Conservation (phyloP, 2,329 filamentous ascomycete genomes). For the Alternaria triticimaculans region DNA sequence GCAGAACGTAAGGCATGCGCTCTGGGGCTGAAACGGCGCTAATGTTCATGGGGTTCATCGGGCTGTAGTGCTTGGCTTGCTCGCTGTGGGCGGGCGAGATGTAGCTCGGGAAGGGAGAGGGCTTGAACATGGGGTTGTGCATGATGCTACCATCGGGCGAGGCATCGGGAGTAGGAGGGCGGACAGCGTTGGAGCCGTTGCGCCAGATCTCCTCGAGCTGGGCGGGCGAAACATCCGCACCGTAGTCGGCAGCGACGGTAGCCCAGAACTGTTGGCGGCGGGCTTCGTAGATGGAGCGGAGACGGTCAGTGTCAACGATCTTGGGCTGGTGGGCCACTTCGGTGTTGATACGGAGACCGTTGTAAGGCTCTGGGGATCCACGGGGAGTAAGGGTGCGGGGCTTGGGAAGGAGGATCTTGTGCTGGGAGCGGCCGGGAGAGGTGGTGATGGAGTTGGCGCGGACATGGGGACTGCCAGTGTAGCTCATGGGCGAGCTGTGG, state of each 20-base stretch:
- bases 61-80: conserved; percentile 41
- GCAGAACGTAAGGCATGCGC: conserved; percentile 46
- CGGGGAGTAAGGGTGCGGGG: conserved; percentile 57
- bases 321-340: conserved; percentile 54
- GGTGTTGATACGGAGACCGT: conserved; percentile 54
- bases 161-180: conserved; percentile 48
- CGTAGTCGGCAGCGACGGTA: conserved; percentile 74
- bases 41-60: conserved; percentile 37
- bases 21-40: conserved; percentile 44
- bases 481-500: conserved; percentile 54
- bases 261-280: conserved; percentile 78
- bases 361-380: conserved; percentile 47
- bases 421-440: conserved; percentile 62
- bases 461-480: conserved; percentile 48
- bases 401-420: conserved; percentile 67
- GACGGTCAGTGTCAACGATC: conserved; percentile 68
- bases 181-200: conserved; percentile 38
- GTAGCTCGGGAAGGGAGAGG: conserved; percentile 40
- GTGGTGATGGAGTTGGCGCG: conserved; percentile 49
- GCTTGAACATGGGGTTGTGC: conserved; percentile 41
- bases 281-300: conserved; percentile 72
- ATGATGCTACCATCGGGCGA: conserved; percentile 49
- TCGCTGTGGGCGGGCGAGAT: conserved; percentile 39
- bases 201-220: conserved; percentile 75
- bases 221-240: conserved; percentile 65